phyloP scores from a whole-genome alignment of 106 monocot species.

The Acorus gramineus region DNA sequence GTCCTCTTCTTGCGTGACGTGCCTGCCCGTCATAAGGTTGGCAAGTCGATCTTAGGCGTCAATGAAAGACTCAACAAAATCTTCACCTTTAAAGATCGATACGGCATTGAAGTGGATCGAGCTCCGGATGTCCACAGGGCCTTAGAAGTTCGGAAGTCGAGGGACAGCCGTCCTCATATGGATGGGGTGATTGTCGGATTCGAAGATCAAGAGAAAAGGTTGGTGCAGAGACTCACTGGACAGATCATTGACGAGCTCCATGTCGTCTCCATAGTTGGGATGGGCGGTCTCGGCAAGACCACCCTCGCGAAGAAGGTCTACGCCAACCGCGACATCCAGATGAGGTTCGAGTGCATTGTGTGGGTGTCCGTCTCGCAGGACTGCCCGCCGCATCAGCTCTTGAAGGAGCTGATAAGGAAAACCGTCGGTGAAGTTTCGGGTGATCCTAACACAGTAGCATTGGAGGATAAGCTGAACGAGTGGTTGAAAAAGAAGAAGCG shows the following conservation, averaged over 20 bases:
- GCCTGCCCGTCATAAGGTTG: too few species aligned
- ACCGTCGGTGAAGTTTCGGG: background rate
- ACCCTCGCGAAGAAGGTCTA: slow-evolving; percentile 14
- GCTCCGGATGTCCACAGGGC: too few species aligned
- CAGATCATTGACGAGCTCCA: background rate
- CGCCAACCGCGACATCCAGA: background rate
- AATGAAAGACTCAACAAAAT: too few species aligned
- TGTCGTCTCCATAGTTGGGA: slow-evolving; percentile 13
- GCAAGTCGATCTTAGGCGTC: too few species aligned
- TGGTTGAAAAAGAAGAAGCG: slow-evolving; percentile 4
- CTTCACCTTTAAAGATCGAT: too few species aligned
- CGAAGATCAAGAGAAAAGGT: slow-evolving; percentile 1
- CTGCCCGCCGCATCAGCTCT: background rate
- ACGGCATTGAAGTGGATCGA: too few species aligned
- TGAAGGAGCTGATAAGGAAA: background rate
- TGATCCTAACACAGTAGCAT: background rate
- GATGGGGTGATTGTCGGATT: slow-evolving; percentile 15
- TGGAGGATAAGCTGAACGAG: background rate
- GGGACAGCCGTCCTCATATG: too few species aligned
- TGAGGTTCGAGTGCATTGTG: too few species aligned
- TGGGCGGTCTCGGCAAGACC: slow-evolving; percentile 28
- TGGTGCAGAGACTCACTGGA: background rate
- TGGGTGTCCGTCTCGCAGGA: slow-evolving; percentile 1
- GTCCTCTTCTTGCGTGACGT: too few species aligned
- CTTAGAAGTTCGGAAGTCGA: too few species aligned